Percentiles rank a stretch among this genome's conserved stretches.
These are phyloP conservation scores for Plasmodium knowlesi DNA, from an alignment of 169 alveolate species.

Conservation along the genomic window DNA sequence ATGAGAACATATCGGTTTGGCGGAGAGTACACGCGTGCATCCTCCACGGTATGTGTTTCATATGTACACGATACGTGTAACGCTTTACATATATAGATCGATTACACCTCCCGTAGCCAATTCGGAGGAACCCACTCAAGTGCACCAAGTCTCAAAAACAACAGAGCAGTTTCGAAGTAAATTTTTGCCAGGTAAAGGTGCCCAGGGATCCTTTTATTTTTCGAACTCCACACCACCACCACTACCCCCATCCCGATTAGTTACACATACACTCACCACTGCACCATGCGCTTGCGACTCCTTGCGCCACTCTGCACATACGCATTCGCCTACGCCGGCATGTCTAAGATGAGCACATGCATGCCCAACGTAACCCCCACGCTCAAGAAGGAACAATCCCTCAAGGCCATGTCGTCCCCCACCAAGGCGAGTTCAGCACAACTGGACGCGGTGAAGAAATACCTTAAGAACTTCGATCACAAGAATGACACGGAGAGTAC, in stretches of 20 bases:
- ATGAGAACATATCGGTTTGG: not conserved
- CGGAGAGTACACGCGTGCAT: not conserved
- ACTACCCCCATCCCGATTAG: too few relatives aligned
- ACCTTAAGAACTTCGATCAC: slow-evolving; percentile 17
- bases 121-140: not conserved
- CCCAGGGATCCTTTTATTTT: not conserved
- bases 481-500: slow-evolving; percentile 18
- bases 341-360: not conserved
- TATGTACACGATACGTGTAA: not conserved
- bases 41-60: not conserved
- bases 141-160: not conserved
- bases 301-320: not conserved
- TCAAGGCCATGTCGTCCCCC: not conserved
- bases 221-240: not conserved
- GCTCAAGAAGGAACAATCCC: not conserved
- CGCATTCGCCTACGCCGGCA: not conserved
- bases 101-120: not conserved
- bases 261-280: not conserved
- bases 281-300: not conserved
- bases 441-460: slow-evolving; percentile 5
- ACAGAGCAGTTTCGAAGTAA: not conserved
- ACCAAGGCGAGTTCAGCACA: slow-evolving; percentile 6
- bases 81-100: not conserved
- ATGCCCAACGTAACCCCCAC: not conserved
- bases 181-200: not conserved